A percentile compares a stretch with the other conserved stretches of the same genome.
Conservation (phyloP, 164 flowering plant genomes). For the Kingdonia uniflora region DNA sequence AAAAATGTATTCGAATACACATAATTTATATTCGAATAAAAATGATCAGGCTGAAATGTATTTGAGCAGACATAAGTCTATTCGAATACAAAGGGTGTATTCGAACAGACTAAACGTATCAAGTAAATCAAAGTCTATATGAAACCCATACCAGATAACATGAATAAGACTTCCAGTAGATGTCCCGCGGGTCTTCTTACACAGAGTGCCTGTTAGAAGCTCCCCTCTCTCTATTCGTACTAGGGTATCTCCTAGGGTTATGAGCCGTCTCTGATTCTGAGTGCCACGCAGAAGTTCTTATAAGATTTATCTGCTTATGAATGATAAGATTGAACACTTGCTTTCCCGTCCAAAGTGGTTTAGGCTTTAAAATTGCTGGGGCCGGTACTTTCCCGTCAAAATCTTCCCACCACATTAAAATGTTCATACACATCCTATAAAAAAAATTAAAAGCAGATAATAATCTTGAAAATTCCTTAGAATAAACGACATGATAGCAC, state of each 20-base stretch:
- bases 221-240: constrained; percentile 93
- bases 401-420: constrained; percentile 99
- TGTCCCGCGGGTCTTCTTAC: constrained; percentile 94
- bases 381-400: constrained; percentile 98
- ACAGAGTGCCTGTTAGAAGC: constrained; percentile 82
- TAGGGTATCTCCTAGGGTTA: constrained; percentile 91
- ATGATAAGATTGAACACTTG: constrained; percentile 96
- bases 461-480: too few species aligned
- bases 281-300: constrained; percentile 86
- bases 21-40: too few species aligned
- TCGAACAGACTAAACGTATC: too few species aligned
- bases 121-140: too few species aligned
- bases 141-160: constrained; percentile 72
- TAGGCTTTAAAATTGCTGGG: constrained; percentile 89
- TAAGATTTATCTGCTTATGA: constrained; percentile 95
- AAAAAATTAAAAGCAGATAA: not conserved
- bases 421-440: constrained; percentile 97
- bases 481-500: not conserved
- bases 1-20: too few species aligned
- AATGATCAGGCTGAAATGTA: too few species aligned
- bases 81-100: too few species aligned
- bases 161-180: constrained; percentile 96
- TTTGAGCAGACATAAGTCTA: too few species aligned
- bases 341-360: constrained; percentile 97
- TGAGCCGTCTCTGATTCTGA: constrained; percentile 55